Base-by-base conservation (phyloP, 2,329 filamentous ascomycete species). In the Xylariaceae sp. region DNA sequence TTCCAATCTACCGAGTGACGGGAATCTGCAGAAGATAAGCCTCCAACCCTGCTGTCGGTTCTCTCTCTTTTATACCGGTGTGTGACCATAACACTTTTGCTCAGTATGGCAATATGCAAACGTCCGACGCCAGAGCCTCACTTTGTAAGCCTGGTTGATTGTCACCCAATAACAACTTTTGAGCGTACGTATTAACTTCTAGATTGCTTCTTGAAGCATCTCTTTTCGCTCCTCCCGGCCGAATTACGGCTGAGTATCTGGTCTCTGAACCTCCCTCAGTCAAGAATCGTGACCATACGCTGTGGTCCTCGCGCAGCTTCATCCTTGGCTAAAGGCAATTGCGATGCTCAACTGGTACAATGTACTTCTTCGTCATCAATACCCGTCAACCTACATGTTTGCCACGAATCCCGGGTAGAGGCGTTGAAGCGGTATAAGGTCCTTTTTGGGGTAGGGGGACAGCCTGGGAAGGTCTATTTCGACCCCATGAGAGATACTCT, bases 201-300 rank as follows among this genome's bases (percentile, higher is more conserved):
- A n/a, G n/a, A n/a, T n/a, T n/a, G n/a, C n/a, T n/a, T n/a, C 22
- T n/a, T 34, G 19, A 50, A 76, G 74, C 65, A 60, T 37, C 54
- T 62, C 39, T 76, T 76, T 50, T 48, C 63, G 16, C 58, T 55
- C 34, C 69, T 76, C 1, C 74, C 74, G 2, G 55, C 66, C 11
- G 74, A 76, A 53, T 60, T 76, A 14, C 70, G 74, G 10, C 59
- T 75, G 20, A 69, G 66, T 44, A 72, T 76, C 39, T 76, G 74
- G 74, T 62, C 62, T 33, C 63, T 69, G 52, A 74, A 66, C 53
- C 58, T 73, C 16, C 69, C 71, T 1, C 55, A 58, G 12, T 58
- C 67, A 10, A 71, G 73, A 23, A 60, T 76, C 39, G 67, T 76
- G 21, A 64, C 70, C 2, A 59, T 75, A 22, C 64, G 61, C 34